Conservation (phyloP, 2,329 filamentous ascomycete species). For the Colletotrichum paranaense region DNA sequence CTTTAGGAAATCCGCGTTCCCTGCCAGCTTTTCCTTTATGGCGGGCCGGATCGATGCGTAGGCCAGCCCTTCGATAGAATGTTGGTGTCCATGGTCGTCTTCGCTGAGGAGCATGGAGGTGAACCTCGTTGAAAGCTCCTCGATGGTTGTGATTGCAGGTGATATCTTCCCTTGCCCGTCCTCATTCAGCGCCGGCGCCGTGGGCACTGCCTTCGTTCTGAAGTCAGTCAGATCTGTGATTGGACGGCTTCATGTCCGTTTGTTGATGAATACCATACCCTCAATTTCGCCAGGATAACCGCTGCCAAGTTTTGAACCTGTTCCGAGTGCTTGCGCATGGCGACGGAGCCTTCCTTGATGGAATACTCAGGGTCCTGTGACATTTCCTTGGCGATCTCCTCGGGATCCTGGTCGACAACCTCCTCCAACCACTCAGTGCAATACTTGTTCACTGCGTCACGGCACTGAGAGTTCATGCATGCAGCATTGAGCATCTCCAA, state of each 20-base stretch:
- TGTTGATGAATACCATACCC: constrained; percentile 56
- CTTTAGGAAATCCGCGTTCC: constrained; percentile 75
- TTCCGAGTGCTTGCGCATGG: constrained; percentile 70
- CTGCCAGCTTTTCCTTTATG: constrained; percentile 84
- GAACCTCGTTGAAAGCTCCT: constrained; percentile 73
- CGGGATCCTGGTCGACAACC: constrained; percentile 78
- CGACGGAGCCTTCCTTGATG: constrained; percentile 68
- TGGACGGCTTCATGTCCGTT: constrained; percentile 33
- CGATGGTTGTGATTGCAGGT: constrained; percentile 69
- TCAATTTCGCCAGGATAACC: constrained; percentile 80
- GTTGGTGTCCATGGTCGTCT: constrained; percentile 68
- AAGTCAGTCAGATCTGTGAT: constrained; percentile 56
- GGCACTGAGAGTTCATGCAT: constrained; percentile 85
- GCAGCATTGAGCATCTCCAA: constrained; percentile 92
- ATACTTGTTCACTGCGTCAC: constrained; percentile 85
- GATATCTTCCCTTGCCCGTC: constrained; percentile 58
- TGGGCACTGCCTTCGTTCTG: constrained; percentile 65
- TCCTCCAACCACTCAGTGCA: constrained; percentile 90
- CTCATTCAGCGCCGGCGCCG: constrained; percentile 52
- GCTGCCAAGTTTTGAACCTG: constrained; percentile 75
- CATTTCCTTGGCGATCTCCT: constrained; percentile 61
- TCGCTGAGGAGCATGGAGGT: constrained; percentile 73
- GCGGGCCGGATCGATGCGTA: constrained; percentile 89
- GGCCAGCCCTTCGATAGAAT: constrained; percentile 89
- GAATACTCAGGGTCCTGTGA: constrained; percentile 67